These are phyloP conservation scores for Emiliania huxleyi DNA, from an alignment of 78 protist species.

Conservation along the genomic window DNA sequence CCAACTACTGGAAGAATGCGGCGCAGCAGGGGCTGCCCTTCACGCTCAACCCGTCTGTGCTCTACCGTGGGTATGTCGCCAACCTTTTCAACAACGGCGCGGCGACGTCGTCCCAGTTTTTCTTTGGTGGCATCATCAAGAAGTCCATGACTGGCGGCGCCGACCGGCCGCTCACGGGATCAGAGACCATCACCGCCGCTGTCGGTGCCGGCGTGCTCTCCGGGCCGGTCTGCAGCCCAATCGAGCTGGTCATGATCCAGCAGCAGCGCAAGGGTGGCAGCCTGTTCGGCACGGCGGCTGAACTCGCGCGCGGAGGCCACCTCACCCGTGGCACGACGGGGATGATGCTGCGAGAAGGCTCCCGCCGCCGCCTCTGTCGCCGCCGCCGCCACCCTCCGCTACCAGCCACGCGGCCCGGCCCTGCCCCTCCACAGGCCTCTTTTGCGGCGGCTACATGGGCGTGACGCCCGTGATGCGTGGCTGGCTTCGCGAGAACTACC, in stretches of 20 bases:
- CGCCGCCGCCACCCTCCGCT: too few relatives aligned
- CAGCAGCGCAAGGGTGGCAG: too few relatives aligned
- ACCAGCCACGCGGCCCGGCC: too few relatives aligned
- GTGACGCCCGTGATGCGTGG: neutral
- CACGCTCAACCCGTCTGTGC: neutral
- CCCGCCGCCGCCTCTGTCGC: too few relatives aligned
- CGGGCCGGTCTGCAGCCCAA: neutral
- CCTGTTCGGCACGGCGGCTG: neutral
- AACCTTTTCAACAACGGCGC: neutral
- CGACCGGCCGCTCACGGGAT: neutral
- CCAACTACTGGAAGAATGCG: conserved; percentile 40
- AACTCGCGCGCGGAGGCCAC: neutral
- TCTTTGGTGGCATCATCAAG: neutral
- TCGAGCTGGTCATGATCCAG: conserved; percentile 19
- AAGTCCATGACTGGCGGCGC: neutral
- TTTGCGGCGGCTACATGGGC: neutral
- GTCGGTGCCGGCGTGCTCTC: neutral
- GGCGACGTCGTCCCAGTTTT: neutral
- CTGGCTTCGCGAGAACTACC: neutral
- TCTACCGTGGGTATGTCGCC: neutral
- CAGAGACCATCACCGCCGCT: neutral
- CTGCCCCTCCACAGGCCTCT: too few relatives aligned
- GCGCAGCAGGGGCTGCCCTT: conserved; percentile 22
- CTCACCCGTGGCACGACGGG: neutral
- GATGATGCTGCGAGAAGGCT: too few relatives aligned